Evolutionary conservation across 1,284 basidiomycete species (phyloP), one percentile per base, ranked within the genome.

Genomic region (Boletellus deceptivus): DNA sequence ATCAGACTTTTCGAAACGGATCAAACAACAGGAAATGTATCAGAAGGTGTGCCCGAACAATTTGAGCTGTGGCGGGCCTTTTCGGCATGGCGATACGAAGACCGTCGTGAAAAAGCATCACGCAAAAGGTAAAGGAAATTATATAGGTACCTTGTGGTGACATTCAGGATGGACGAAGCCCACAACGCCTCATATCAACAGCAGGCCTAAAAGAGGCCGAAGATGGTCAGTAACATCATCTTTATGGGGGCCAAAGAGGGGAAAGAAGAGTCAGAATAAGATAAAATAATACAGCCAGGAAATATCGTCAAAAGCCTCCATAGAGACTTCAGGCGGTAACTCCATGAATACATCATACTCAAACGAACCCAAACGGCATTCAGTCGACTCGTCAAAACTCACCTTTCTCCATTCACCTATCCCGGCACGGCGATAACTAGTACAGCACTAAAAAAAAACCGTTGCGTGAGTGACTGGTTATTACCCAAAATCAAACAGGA

Each of bases 21-120:
- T 34, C 1, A 2, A 3, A 24, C 5, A 5, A 33, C 11, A 39
- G 3, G 20, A 41, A 43, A 53, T 22, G 56, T 38, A 74, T 89
- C 86, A 88, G 86, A 75, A 59, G 72, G 82, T 83, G 82, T 73
- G 87, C 85, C 88, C 86, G 85, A 82, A 57, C 59, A 59, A 72
- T 78, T 85, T 63, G 87, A 90, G 87, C 87, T 90, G 83, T 88
- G 83, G 83, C 87, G 87, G 88, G 88, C 88, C 80, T 64, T 86
- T 90, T 90, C 87, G 87, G 84, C 86, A 89, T 71, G 53, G 59
- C 71, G 55, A 61, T 90, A 89, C 87, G 87, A 85, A 89, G 87
- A 90, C 87, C 87, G 87, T 90, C 88, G 88, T 90, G 86, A 83
- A 83, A 71, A 60, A 71, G 61, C 80, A 83, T 81, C 79, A 79